A percentile compares a stretch with the other conserved stretches of the same genome.
Conservation (phyloP, 164 flowering plant species). For the Vitis labrusca region DNA sequence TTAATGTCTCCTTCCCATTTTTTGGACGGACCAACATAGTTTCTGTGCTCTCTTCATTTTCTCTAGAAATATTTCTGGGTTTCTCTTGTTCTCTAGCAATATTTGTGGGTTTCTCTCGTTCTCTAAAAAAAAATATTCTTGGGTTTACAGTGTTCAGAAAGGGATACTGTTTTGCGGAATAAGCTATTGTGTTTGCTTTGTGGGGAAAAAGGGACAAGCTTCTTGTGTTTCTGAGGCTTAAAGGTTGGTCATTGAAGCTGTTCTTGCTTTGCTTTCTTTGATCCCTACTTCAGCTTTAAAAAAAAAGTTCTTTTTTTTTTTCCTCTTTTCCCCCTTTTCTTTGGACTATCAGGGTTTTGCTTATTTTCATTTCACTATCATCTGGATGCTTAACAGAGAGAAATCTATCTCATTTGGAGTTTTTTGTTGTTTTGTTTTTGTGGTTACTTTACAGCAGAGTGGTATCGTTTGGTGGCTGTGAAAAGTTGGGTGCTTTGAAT, state of each 20-base stretch:
- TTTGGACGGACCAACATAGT: neutral
- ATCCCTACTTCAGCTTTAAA: neutral
- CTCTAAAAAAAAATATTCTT: neutral
- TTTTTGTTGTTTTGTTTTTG: neutral
- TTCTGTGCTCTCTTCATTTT: constrained; percentile 7
- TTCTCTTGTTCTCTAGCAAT: neutral
- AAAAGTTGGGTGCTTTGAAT: constrained; percentile 19
- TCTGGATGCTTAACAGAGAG: too few species aligned
- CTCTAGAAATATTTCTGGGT: constrained; percentile 1
- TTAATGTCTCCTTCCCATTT: constrained; percentile 1
- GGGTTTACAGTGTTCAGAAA: constrained; percentile 1
- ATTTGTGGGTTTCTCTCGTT: constrained; percentile 2
- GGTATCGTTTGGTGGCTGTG: constrained; percentile 6
- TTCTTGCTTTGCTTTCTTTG: constrained; percentile 17
- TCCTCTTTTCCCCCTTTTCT: neutral
- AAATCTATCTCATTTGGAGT: neutral
- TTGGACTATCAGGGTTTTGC: neutral
- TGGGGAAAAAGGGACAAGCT: constrained; percentile 9
- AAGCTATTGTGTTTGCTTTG: constrained; percentile 31
- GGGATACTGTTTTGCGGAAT: constrained; percentile 20
- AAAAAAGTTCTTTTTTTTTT: neutral
- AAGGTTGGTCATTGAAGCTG: constrained; percentile 34
- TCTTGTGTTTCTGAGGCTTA: constrained; percentile 20
- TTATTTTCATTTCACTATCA: neutral
- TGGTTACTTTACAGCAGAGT: neutral